These are phyloP conservation scores for Fusarium ambrosium DNA, from an alignment of 2,329 filamentous ascomycete species.

Conservation along the genomic window DNA sequence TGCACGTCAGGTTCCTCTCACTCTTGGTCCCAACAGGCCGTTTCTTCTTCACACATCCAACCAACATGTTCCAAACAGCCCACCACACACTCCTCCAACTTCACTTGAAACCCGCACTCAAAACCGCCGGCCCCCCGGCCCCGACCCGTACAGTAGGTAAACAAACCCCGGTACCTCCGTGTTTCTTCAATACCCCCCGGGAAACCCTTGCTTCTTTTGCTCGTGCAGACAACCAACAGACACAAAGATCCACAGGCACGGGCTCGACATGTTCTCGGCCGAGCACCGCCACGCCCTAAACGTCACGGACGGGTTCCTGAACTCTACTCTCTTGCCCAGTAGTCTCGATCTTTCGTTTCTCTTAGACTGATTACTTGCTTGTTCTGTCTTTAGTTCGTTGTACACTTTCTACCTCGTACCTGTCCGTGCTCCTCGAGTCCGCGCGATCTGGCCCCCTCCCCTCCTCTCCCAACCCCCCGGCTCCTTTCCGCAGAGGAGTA, in stretches of 20 bases:
- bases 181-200: constrained; percentile 12
- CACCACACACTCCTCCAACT: constrained; percentile 43
- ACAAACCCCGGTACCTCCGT: constrained; percentile 16
- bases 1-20: neutral
- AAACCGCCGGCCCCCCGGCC: constrained; percentile 27
- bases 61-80: constrained; percentile 32
- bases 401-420: constrained; percentile 7
- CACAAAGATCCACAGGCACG: constrained; percentile 3
- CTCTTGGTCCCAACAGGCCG: neutral
- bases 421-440: too few species aligned
- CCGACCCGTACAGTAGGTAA: neutral
- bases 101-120: constrained; percentile 40
- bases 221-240: neutral
- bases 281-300: constrained; percentile 42
- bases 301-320: constrained; percentile 31
- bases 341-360: constrained; percentile 23
- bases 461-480: neutral
- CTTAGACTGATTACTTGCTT: constrained; percentile 13
- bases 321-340: neutral
- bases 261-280: constrained; percentile 40
- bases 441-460: too few species aligned
- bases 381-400: constrained; percentile 9
- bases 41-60: neutral
- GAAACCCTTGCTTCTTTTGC: constrained; percentile 18
- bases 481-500: neutral